These are phyloP conservation scores for Viola odorata DNA, from an alignment of 345 rosid species.

Conservation along the genomic window DNA sequence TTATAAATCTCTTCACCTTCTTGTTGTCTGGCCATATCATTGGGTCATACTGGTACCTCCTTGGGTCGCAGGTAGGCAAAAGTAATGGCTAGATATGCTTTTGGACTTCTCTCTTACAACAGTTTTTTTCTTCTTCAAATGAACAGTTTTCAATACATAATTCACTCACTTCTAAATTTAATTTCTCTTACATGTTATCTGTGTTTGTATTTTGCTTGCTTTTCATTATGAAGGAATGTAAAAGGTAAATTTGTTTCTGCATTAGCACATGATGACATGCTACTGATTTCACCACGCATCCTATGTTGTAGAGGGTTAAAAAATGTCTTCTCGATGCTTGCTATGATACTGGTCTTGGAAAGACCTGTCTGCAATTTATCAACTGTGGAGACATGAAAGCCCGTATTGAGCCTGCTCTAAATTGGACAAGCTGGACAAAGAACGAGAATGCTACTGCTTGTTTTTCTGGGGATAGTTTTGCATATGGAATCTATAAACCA, in stretches of 20 bases:
- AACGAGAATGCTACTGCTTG: constrained; percentile 42
- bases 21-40: constrained; percentile 68
- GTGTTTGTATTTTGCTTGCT: not conserved
- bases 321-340: constrained; percentile 78
- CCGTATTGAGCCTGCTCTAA: accelerated
- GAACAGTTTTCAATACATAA: too few relatives aligned
- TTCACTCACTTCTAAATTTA: too few relatives aligned
- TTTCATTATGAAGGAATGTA: not conserved
- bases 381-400: constrained; percentile 49
- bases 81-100: not conserved
- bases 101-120: not conserved
- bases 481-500: constrained; percentile 52
- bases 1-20: constrained; percentile 72
- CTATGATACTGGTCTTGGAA: not conserved
- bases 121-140: not conserved
- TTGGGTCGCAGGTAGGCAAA: constrained; percentile 65
- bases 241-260: not conserved
- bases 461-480: constrained; percentile 32
- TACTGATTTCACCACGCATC: not conserved
- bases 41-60: constrained; percentile 86
- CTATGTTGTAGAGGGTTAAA: constrained; percentile 76
- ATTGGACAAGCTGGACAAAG: constrained; percentile 25
- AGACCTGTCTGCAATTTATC: constrained; percentile 33
- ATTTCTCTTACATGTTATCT: too few relatives aligned
- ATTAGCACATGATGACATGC: not conserved